Evolutionary conservation across 83 land plant species (phyloP), one percentile per base, ranked within the genome.

Genomic region (Picea mariana): DNA sequence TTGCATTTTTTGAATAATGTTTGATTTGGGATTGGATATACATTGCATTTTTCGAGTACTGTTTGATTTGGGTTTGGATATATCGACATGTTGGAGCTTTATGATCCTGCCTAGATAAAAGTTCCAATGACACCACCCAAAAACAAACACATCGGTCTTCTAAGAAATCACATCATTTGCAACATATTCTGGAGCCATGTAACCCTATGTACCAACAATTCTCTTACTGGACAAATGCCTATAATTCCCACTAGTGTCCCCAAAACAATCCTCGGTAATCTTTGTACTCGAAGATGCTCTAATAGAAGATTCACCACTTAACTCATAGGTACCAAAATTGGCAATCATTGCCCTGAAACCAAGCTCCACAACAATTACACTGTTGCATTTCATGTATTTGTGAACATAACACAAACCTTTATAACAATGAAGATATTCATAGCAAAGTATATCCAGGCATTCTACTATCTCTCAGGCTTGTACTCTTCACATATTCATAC

Each of bases 131-230:
- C n/a, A n/a, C n/a, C n/a, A n/a, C n/a, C n/a, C n/a, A n/a, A n/a
- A n/a, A n/a, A n/a, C n/a, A n/a, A n/a, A n/a, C n/a, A n/a, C n/a
- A n/a, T n/a, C n/a, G n/a, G n/a, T n/a, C n/a, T n/a, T n/a, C n/a
- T n/a, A n/a, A n/a, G n/a, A n/a, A n/a, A n/a, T n/a, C n/a, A n/a
- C n/a, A n/a, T n/a, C n/a, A n/a, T n/a, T n/a, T n/a, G n/a, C n/a
- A n/a, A n/a, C n/a, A n/a, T n/a, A n/a, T n/a, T n/a, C n/a, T n/a
- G n/a, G n/a, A n/a, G n/a, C n/a, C n/a, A n/a, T n/a, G 83, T 88
- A 88, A 44, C 90, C 88, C 20, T 65, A 80, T 27, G 83, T 83
- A 16, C 89, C 90, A 4, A 78, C 83, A 40, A 88, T 82, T 78
- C 60, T 82, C 55, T 63, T 79, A 63, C 62, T 65, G 81, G 78